Evolutionary conservation across 2,329 filamentous ascomycete species (phyloP).

Genomic region (Exophiala dermatitidis): DNA sequence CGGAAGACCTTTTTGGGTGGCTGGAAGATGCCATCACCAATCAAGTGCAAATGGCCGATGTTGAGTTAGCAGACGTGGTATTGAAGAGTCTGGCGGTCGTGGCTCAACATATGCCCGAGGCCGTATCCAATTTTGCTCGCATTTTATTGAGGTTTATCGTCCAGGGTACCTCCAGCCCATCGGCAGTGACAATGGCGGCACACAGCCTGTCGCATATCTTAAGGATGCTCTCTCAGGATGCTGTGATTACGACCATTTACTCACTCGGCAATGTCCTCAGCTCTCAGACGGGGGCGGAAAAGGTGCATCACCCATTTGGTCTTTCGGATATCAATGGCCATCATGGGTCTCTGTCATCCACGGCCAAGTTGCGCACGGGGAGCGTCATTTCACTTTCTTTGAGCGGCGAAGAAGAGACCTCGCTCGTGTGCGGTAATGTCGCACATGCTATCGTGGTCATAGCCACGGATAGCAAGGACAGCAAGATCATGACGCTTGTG

Average conservation of each 20-base stretch:
- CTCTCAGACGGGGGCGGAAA: slow-evolving; percentile 53
- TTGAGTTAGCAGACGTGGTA: slow-evolving; percentile 66
- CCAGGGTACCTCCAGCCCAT: slow-evolving; percentile 63
- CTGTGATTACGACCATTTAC: slow-evolving; percentile 90
- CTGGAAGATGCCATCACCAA: slow-evolving; percentile 76
- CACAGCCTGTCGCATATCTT: slow-evolving; percentile 75
- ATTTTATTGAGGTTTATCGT: slow-evolving; percentile 82
- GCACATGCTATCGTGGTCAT: slow-evolving; percentile 93
- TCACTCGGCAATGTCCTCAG: slow-evolving; percentile 93
- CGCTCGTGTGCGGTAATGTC: slow-evolving; percentile 73
- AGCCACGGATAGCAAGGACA: slow-evolving; percentile 70
- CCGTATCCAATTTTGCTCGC: slow-evolving; percentile 68
- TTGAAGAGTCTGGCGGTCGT: slow-evolving; percentile 76
- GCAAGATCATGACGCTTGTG: slow-evolving; percentile 86
- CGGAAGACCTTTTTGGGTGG: slow-evolving; percentile 73
- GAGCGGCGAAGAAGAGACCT: slow-evolving; percentile 69
- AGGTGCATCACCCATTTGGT: slow-evolving; percentile 30
- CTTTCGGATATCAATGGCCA: slow-evolving; percentile 25
- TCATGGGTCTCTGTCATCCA: slow-evolving; percentile 25
- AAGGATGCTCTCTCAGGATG: slow-evolving; percentile 77
- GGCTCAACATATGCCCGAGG: slow-evolving; percentile 64
- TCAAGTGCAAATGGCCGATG: slow-evolving; percentile 71
- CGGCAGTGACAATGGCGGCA: slow-evolving; percentile 70
- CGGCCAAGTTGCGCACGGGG: slow-evolving; percentile 50
- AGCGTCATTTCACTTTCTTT: slow-evolving; percentile 74